A percentile compares a stretch with the other conserved stretches of the same genome.
phyloP scores from a whole-genome alignment of 2,329 filamentous ascomycete genomes.

The Hypoxylon sp. region DNA sequence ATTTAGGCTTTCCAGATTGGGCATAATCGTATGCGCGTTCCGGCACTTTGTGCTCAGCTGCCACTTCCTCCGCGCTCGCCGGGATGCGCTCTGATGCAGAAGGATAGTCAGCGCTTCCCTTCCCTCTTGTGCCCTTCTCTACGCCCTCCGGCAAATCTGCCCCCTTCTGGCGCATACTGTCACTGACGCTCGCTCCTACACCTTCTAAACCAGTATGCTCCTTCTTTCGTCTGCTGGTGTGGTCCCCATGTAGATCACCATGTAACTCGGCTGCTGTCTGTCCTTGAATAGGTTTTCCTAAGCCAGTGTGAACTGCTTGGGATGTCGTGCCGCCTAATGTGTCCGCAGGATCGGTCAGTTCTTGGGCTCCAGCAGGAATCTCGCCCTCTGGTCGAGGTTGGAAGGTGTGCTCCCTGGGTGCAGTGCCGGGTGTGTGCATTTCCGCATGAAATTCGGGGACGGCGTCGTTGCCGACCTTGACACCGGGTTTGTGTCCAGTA shows the following conservation, averaged over 20 bases:
- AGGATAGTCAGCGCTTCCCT: slow-evolving; percentile 46
- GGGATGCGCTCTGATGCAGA: slow-evolving; percentile 50
- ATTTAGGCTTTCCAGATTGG: slow-evolving; percentile 34
- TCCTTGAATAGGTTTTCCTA: slow-evolving; percentile 62
- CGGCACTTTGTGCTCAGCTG: slow-evolving; percentile 42
- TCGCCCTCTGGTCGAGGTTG: slow-evolving; percentile 58
- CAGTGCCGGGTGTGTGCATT: slow-evolving; percentile 73
- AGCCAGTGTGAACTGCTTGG: slow-evolving; percentile 60
- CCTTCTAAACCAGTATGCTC: slow-evolving; percentile 59
- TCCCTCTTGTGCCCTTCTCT: slow-evolving; percentile 47
- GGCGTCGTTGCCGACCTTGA: slow-evolving; percentile 71
- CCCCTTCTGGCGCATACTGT: slow-evolving; percentile 49
- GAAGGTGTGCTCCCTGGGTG: slow-evolving; percentile 65
- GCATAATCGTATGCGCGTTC: slow-evolving; percentile 41
- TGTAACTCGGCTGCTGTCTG: slow-evolving; percentile 59
- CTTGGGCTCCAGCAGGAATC: slow-evolving; percentile 56
- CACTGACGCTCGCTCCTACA: slow-evolving; percentile 54
- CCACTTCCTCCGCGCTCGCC: slow-evolving; percentile 49
- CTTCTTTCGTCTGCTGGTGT: slow-evolving; percentile 56
- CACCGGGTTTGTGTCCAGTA: slow-evolving; percentile 73
- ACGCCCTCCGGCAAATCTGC: slow-evolving; percentile 55
- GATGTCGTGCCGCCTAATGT: slow-evolving; percentile 63
- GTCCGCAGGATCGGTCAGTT: slow-evolving; percentile 54
- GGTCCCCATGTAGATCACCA: slow-evolving; percentile 53
- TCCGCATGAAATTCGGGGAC: slow-evolving; percentile 75